A percentile compares a stretch with the other conserved stretches of the same genome.
phyloP scores from a whole-genome alignment of 805 yeast species.

The Candida incommunis region DNA sequence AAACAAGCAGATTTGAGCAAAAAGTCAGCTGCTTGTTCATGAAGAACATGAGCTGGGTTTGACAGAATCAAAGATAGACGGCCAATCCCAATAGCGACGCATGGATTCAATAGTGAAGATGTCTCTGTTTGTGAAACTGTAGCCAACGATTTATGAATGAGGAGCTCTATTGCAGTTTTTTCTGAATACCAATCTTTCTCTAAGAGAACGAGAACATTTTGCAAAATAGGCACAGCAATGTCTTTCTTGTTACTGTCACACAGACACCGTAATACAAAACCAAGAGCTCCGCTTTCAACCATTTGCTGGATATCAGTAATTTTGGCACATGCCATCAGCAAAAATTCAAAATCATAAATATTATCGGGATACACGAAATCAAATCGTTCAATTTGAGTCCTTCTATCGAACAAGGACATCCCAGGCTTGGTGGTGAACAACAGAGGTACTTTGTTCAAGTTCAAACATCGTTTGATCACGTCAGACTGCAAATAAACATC shows the following conservation, averaged over 20 bases:
- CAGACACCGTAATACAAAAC: conserved; percentile 26
- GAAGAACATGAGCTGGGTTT: conserved; percentile 58
- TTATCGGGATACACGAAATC: background rate
- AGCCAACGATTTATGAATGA: conserved; percentile 1
- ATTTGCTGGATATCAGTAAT: conserved; percentile 39
- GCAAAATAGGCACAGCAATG: conserved; percentile 34
- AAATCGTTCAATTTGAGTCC: background rate
- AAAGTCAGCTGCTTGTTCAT: conserved; percentile 53
- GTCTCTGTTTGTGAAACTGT: background rate
- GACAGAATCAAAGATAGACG: conserved; percentile 39
- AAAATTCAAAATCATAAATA: conserved; percentile 47
- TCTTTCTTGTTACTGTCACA: conserved; percentile 13
- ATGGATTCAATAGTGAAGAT: conserved; percentile 26
- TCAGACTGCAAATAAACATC: conserved; percentile 8
- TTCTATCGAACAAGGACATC: background rate
- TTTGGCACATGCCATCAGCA: conserved; percentile 33
- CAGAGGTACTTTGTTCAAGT: background rate
- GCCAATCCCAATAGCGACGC: conserved; percentile 40
- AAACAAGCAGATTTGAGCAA: conserved; percentile 37
- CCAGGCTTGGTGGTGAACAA: background rate
- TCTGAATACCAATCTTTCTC: conserved; percentile 6
- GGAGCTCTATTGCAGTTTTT: conserved; percentile 2
- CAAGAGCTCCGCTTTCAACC: conserved; percentile 41
- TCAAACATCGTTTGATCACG: background rate
- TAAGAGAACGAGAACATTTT: conserved; percentile 26